These are phyloP conservation scores for Pseudogymnoascus sp. DNA, from an alignment of 2,329 filamentous ascomycete genomes.

Conservation along the genomic window DNA sequence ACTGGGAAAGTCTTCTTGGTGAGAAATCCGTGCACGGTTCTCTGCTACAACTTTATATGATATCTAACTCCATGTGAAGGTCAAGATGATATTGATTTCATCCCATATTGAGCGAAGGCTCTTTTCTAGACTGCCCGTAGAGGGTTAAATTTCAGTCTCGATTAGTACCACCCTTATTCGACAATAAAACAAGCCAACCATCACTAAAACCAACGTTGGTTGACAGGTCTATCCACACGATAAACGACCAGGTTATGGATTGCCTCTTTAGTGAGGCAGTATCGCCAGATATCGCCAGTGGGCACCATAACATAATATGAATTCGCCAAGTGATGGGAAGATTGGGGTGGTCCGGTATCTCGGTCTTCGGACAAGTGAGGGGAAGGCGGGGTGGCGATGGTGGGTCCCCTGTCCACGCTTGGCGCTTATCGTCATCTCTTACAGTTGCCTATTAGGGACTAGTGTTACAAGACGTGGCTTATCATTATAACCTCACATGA, in stretches of 20 bases:
- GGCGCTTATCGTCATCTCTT: not conserved
- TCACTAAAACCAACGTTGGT: not conserved
- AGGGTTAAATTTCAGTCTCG: not conserved
- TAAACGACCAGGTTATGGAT: not conserved
- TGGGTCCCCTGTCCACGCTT: not conserved
- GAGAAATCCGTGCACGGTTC: constrained; percentile 8
- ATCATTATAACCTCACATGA: not conserved
- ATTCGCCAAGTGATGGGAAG: not conserved
- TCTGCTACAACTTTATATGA: not conserved
- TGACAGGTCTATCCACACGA: not conserved
- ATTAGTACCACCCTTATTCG: not conserved
- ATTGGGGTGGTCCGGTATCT: not conserved
- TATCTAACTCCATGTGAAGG: constrained; percentile 10
- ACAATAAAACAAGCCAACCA: not conserved
- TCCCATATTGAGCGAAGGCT: constrained; percentile 14
- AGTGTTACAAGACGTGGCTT: not conserved
- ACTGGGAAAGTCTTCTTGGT: constrained; percentile 35
- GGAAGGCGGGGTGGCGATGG: not conserved
- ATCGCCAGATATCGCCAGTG: not conserved
- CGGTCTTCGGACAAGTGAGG: not conserved
- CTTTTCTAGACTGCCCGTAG: not conserved
- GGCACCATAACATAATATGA: not conserved
- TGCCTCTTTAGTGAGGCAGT: not conserved
- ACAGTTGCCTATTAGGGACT: not conserved
- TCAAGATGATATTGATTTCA: constrained; percentile 14